Evolutionary conservation across 257 asterid genomes (phyloP).

Genomic region (Lycium ferocissimum): DNA sequence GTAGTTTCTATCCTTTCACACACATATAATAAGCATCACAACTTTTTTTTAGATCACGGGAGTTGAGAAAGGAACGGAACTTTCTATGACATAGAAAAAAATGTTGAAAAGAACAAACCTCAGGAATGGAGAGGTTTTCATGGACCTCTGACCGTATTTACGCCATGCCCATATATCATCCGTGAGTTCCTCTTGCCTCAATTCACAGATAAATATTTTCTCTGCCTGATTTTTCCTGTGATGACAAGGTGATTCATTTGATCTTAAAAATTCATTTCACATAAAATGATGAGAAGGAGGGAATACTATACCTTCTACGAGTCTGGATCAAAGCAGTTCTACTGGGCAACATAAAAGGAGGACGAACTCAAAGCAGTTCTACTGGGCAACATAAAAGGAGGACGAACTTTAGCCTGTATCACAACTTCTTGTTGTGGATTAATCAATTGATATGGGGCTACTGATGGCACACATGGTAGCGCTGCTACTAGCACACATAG

Average conservation of each 20-base stretch:
- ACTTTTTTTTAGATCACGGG: background rate
- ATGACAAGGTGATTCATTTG: too few species aligned
- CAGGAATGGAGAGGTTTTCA: conserved; percentile 80
- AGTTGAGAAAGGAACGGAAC: too few species aligned
- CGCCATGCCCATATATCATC: conserved; percentile 87
- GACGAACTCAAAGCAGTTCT: conserved; percentile 40
- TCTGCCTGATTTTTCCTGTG: conserved; percentile 49
- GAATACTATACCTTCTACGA: conserved; percentile 42
- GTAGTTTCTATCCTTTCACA: conserved; percentile 59
- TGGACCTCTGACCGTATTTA: conserved; percentile 85
- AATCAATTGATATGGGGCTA: conserved; percentile 33
- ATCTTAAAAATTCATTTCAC: too few species aligned
- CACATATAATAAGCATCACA: too few species aligned
- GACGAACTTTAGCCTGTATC: conserved; percentile 13
- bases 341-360: conserved; percentile 38
- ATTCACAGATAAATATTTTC: conserved; percentile 40
- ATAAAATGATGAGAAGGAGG: too few species aligned
- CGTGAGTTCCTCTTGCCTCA: conserved; percentile 74
- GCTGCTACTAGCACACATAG: background rate
- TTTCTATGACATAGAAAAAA: too few species aligned
- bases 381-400: conserved; percentile 38
- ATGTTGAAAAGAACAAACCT: conserved; percentile 45
- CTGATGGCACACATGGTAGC: background rate
- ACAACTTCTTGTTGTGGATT: conserved; percentile 34
- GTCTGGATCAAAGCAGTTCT: conserved; percentile 46